Conservation (phyloP, 306 rosid genomes). For the Cyclanthera cordifolia region DNA sequence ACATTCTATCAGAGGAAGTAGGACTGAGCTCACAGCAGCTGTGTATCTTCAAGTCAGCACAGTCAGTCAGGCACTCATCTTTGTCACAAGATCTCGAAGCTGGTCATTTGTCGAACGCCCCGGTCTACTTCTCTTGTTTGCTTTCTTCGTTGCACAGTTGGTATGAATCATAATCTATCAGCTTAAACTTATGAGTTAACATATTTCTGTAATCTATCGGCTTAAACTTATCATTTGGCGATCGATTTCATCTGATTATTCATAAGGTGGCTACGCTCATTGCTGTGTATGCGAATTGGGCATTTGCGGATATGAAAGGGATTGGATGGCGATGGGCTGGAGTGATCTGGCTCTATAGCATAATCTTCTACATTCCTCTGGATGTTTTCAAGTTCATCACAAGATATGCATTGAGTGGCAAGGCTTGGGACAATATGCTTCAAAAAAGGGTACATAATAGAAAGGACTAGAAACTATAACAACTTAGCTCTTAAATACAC, state of each 20-base stretch:
- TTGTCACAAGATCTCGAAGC: conserved; percentile 75
- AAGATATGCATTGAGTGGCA: conserved; percentile 64
- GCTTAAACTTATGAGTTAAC: not conserved
- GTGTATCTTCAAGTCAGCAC: conserved; percentile 86
- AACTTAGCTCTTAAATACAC: too few species aligned
- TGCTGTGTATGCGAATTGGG: conserved; percentile 72
- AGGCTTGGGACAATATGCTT: conserved; percentile 66
- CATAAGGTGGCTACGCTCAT: conserved; percentile 54
- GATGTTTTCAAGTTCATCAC: conserved; percentile 56
- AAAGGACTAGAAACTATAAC: not conserved
- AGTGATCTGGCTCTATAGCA: conserved; percentile 69
- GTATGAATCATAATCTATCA: conserved; percentile 19
- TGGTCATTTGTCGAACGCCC: conserved; percentile 86
- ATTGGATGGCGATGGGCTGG: conserved; percentile 97
- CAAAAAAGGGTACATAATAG: conserved; percentile 41
- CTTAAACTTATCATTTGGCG: not conserved
- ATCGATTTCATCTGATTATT: not conserved
- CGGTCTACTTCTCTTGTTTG: conserved; percentile 41
- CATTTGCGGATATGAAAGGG: conserved; percentile 52
- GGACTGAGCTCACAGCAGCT: conserved; percentile 60
- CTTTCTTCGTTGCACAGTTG: conserved; percentile 62
- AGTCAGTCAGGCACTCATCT: conserved; percentile 85
- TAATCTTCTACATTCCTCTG: conserved; percentile 54
- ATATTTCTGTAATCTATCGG: not conserved
- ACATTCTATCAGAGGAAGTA: conserved; percentile 29